Base-by-base conservation (phyloP, 805 yeast genomes). In the Priceomyces fermenticarens region DNA sequence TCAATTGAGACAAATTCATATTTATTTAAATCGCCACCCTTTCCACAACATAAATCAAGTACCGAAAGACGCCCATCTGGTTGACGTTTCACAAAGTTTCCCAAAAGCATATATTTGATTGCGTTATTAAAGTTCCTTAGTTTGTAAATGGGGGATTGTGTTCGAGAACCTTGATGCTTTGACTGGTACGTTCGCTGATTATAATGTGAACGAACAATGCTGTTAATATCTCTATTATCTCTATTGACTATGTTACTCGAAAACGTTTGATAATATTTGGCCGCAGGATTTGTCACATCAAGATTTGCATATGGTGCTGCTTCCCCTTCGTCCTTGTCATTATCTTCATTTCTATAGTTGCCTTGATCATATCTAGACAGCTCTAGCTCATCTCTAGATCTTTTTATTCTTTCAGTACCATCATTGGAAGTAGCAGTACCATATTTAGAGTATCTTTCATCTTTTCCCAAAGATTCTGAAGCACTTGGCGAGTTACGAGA, bases 1-100 rank as follows among this genome's bases (percentile, higher is more conserved):
- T 78, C 74, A 2, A 88, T 77, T 14, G 77, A 69, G 1, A 88
- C 84, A 51, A 79, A 79, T 38, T 83, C 85, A 81, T 96, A 91
- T 60, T 93, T 93, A 52, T 85, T 80, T 54, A 93, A 67, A 65
- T 93, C 99, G 20, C 99, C 99, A 39, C 99, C 99, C 60, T 93
- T 95, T 10, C 99, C 99, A 63, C 98, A 90, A 11, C 97, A 97
- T 41, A 91, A 63, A 56, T 93, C 99, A 13, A 93, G 66, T 1
- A 85, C 76, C 74, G 45, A 78, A 66, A 35, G 55, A 3, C 68
- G 65, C 3, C 39, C 42, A 2, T 50, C 55, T 5, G 54, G 46
- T 11, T 53, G 48, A 13, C 56, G 51, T 28, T 67, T 67, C 2
- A 83, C 79, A 61, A 72, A 82, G 50, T 84, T 85, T 41, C 84